A percentile compares a stretch with the other conserved stretches of the same genome.
Evolutionary conservation across 1,284 basidiomycete genomes (phyloP).

Genomic region (Athelia psychrophila): DNA sequence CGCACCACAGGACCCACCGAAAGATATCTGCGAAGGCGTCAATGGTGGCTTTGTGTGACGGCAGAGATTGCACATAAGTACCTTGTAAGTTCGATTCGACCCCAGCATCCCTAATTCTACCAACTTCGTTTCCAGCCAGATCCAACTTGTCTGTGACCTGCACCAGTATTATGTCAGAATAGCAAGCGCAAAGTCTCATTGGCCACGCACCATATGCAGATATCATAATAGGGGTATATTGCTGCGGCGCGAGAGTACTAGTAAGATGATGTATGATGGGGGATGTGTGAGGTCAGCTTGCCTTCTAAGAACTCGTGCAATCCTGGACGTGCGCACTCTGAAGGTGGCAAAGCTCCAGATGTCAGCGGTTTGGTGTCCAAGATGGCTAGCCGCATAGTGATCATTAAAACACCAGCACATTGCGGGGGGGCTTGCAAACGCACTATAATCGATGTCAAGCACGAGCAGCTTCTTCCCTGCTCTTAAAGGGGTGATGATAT

Average conservation of each 20-base stretch:
- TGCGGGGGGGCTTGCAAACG: slow-evolving; percentile 12
- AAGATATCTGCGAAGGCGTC: slow-evolving; percentile 43
- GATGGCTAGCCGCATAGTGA: slow-evolving; percentile 49
- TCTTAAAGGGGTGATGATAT: slow-evolving; percentile 76
- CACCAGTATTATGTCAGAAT: neutral
- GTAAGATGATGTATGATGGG: too few relatives aligned
- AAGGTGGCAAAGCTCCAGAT: slow-evolving; percentile 71
- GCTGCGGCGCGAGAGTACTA: too few relatives aligned
- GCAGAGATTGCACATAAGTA: slow-evolving; percentile 25
- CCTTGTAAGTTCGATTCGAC: slow-evolving; percentile 67
- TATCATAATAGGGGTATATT: slow-evolving; percentile 81
- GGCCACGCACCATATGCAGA: slow-evolving; percentile 69
- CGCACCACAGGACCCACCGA: slow-evolving; percentile 36
- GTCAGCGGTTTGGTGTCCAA: slow-evolving; percentile 82
- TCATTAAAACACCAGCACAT: neutral
- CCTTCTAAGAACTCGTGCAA: slow-evolving; percentile 80
- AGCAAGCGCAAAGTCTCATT: neutral
- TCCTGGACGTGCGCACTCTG: slow-evolving; percentile 79
- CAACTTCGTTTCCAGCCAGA: slow-evolving; percentile 90
- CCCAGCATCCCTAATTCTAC: slow-evolving; percentile 87
- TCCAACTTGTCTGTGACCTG: slow-evolving; percentile 86
- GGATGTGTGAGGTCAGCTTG: too few relatives aligned
- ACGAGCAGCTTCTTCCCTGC: slow-evolving; percentile 80
- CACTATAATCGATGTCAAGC: slow-evolving; percentile 88
- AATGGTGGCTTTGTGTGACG: neutral